These are phyloP conservation scores for Dryas alaskensis DNA, from an alignment of 306 rosid genomes.

Conservation along the genomic window DNA sequence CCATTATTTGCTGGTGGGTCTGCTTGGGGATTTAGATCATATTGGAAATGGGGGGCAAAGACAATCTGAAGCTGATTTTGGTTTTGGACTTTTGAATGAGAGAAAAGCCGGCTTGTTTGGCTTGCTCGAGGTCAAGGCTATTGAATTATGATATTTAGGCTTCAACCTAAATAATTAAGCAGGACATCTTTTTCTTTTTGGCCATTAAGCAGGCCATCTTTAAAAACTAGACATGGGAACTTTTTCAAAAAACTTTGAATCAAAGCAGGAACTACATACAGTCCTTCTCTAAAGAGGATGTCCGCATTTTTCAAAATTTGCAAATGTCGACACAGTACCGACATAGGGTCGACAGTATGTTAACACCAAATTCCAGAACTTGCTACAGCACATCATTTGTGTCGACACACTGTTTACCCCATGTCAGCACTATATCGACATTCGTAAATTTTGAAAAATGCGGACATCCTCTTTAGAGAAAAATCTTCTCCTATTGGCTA, in stretches of 20 bases:
- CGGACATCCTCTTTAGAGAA: too few species aligned
- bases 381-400: too few species aligned
- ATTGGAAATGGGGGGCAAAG: slow-evolving; percentile 47
- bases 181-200: too few species aligned
- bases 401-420: too few species aligned
- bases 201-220: not conserved
- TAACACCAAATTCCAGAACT: too few species aligned
- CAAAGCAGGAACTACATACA: not conserved
- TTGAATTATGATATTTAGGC: not conserved
- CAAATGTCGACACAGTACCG: too few species aligned
- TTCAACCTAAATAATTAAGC: not conserved
- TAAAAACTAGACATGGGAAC: slow-evolving; percentile 13
- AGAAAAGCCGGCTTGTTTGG: slow-evolving; percentile 15
- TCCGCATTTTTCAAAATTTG: too few species aligned
- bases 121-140: not conserved
- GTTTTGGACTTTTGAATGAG: slow-evolving; percentile 36
- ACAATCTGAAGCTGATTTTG: slow-evolving; percentile 46
- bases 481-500: not conserved
- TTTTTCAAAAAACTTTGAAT: not conserved
- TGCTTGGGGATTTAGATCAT: slow-evolving; percentile 32
- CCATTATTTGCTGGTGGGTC: slow-evolving; percentile 52
- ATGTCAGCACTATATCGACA: too few species aligned
- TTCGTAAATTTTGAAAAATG: too few species aligned
- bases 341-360: too few species aligned
- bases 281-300: too few species aligned